Conservation (phyloP, 2,329 filamentous ascomycete species). For the Malbranchea cinnamomea region DNA sequence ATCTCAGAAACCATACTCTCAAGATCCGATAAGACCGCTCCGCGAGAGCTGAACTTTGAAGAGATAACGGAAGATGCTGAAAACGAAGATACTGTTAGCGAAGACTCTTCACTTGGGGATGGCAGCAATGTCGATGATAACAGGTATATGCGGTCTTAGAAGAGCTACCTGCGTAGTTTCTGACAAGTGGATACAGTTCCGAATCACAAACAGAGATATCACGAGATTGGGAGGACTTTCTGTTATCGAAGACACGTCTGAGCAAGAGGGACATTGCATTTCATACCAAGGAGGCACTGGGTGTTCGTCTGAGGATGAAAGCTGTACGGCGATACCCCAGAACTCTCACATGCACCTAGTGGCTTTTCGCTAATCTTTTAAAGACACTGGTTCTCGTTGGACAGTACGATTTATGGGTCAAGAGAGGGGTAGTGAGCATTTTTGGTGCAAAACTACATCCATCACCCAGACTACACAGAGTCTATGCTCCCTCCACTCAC, state of each 20-base stretch:
- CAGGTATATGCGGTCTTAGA: no score
- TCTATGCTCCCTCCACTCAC: conserved; percentile 42
- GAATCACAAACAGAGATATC: conserved; percentile 19
- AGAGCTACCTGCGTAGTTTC: not conserved
- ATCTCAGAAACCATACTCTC: no score
- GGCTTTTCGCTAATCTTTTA: conserved; percentile 2
- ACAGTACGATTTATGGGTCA: conserved; percentile 42
- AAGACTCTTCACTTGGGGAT: no score
- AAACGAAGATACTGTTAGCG: conserved; percentile 2
- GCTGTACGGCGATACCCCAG: conserved; percentile 15
- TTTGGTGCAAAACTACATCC: conserved; percentile 43
- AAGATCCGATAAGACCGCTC: no score
- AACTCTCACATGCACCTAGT: conserved; percentile 12
- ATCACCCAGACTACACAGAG: conserved; percentile 27
- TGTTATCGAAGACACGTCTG: conserved; percentile 24
- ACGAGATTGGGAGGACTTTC: conserved; percentile 23
- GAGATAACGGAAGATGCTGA: conserved; percentile 3
- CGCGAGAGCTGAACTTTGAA: not conserved
- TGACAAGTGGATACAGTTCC: conserved; percentile 14
- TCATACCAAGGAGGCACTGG: conserved; percentile 22
- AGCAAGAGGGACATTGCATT: conserved; percentile 24
- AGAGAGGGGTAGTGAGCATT: conserved; percentile 39
- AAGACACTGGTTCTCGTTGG: conserved; percentile 34
- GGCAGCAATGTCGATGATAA: conserved; percentile 3
- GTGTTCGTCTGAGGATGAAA: conserved; percentile 26